Evolutionary conservation across 73 alveolate genomes (phyloP), one percentile per base, ranked within the genome.

Genomic region (Paramecium caudatum): DNA sequence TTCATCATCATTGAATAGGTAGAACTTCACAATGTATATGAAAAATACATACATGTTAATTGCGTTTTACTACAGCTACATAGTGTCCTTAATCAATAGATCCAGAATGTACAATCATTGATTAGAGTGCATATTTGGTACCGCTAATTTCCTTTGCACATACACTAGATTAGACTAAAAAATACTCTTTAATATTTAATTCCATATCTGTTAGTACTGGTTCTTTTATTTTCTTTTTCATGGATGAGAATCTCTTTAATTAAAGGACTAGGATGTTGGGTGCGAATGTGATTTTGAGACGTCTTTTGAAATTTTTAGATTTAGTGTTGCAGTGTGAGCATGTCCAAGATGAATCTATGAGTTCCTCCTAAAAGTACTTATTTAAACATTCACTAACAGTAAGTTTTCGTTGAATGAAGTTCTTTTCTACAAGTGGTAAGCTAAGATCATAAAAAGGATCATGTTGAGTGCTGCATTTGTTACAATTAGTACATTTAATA

Each of bases 1-100:
- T 65, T 65, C 83, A 33, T 65, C 83, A 65, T 65, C 83, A 65
- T 65, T 65, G 32, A 65, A 65, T 15, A 65, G 47, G 34, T 65
- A 65, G 34, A 65, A 65, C 83, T 65, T 55, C 80, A 55, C 80
- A 23, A 62, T 30, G 27, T 21, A 33, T 33, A 41, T 65, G 17
- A 65, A 43, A 33, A 12, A 30, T 32, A 33, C 47, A 65, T 65
- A 65, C 83, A 33, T 33, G 5, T 10, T 30, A 43, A 36, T 65
- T 65, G 7, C 83, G 47, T 43, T 65, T 65, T 15, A 65, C 83
- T 3, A 65, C 15, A 10, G 83, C 83, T 5, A 65, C 83, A 65
- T 65, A 65, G 34, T 65, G 83, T 9, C 83, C 83, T 13, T 65
- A 65, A 33, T 65, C 83, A 13, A 65, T 32, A 33, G 61, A 32